phyloP scores from a whole-genome alignment of 441 rosid genomes.

The Syzygium syzygioides region DNA sequence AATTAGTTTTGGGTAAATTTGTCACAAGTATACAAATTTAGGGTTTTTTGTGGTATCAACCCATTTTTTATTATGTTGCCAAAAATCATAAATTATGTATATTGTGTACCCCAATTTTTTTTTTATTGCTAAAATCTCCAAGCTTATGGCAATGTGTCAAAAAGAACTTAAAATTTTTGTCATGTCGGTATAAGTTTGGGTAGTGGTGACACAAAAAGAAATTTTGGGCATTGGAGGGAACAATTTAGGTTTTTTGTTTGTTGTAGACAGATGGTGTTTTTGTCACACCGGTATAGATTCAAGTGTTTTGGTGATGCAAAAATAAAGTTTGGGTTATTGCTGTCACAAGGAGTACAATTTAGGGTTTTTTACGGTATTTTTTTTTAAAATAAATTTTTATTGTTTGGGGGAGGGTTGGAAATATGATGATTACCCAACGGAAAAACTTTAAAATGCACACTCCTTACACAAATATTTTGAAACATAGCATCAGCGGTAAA shows the following conservation, averaged over 20 bases:
- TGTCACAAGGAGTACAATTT: not conserved
- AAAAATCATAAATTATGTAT: not conserved
- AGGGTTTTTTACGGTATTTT: not conserved
- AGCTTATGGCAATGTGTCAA: fast-evolving
- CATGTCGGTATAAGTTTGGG: not conserved
- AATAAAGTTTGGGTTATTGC: not conserved
- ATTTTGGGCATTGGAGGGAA: not conserved
- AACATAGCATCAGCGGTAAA: not conserved
- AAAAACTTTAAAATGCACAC: not conserved
- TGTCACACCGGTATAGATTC: not conserved
- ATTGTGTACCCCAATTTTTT: not conserved
- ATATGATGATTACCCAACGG: not conserved
- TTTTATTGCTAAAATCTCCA: not conserved
- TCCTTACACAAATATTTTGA: not conserved
- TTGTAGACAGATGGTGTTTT: not conserved
- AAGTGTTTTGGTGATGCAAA: not conserved
- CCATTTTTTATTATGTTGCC: not conserved
- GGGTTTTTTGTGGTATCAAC: too few relatives aligned
- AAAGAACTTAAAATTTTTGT: not conserved
- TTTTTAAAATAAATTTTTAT: fast-evolving
- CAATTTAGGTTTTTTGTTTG: not conserved
- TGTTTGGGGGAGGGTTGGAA: not conserved
- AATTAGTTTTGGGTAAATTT: too few relatives aligned
- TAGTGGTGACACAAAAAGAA: too few relatives aligned
- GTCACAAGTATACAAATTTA: fast-evolving